Evolutionary conservation across 1,284 basidiomycete species (phyloP).

Genomic region (Microbotryum lychnidis-dioicae): DNA sequence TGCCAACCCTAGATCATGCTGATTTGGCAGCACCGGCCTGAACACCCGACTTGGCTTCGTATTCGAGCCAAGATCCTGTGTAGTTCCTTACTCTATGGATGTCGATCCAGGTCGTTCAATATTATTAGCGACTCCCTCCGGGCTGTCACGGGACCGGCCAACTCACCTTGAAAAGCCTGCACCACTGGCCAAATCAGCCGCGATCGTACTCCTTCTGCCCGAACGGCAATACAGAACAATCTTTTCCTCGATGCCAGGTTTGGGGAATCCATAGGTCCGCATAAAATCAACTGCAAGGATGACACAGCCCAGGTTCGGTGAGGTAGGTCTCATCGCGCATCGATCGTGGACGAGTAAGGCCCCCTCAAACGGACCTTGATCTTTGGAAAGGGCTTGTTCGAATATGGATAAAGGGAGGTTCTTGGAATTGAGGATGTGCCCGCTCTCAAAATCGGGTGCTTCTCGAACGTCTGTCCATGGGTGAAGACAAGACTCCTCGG

Average conservation of each 20-base stretch:
- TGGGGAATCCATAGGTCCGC: conserved; percentile 1
- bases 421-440: background rate
- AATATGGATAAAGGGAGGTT: background rate
- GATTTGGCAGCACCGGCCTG: too few relatives aligned
- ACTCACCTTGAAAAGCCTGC: background rate
- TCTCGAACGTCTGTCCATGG: background rate
- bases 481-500: background rate
- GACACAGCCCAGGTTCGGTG: background rate
- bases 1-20: too few relatives aligned
- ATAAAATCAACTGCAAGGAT: background rate
- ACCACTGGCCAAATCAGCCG: background rate
- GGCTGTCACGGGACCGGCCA: background rate
- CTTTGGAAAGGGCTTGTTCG: background rate
- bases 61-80: background rate
- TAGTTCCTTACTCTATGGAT: background rate
- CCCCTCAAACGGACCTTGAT: background rate
- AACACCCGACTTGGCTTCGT: background rate
- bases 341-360: background rate
- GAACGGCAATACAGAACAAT: conserved; percentile 2
- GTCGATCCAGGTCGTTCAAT: background rate
- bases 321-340: background rate
- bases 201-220: background rate
- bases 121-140: background rate
- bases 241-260: background rate
- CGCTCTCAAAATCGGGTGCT: background rate